Evolutionary conservation across 2,329 filamentous ascomycete species (phyloP).

Genomic region (Corynespora cassiicola): DNA sequence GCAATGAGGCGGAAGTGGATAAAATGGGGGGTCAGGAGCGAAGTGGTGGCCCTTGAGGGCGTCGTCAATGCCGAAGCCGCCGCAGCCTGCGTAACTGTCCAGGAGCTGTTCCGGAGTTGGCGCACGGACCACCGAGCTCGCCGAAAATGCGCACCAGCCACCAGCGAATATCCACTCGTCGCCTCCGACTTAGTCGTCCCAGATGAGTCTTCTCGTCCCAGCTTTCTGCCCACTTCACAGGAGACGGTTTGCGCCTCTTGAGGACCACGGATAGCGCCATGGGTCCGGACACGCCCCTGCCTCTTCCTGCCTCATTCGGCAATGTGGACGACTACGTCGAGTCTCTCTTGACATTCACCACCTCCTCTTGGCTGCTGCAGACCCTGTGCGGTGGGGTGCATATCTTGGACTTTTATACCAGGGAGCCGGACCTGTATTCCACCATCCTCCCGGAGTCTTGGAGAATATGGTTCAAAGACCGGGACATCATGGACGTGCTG

Average conservation of each 20-base stretch:
- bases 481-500: constrained; percentile 76
- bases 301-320: constrained; percentile 72
- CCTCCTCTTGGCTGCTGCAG: constrained; percentile 77
- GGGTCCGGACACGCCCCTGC: constrained; percentile 63
- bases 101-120: constrained; percentile 4
- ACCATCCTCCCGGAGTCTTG: constrained; percentile 79
- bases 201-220: no score
- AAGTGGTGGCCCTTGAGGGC: not conserved
- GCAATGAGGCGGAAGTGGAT: constrained; percentile 7
- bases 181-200: no score
- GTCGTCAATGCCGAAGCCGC: constrained; percentile 7
- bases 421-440: constrained; percentile 81
- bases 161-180: no score
- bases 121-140: constrained; percentile 14
- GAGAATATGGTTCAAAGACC: constrained; percentile 76
- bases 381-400: constrained; percentile 97
- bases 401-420: constrained; percentile 94
- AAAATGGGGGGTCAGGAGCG: constrained; percentile 6
- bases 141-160: constrained; percentile 14
- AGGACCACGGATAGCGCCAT: constrained; percentile 40
- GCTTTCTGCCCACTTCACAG: no score
- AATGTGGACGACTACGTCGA: constrained; percentile 79
- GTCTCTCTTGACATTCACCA: constrained; percentile 77
- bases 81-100: not conserved
- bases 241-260: not conserved